Percentiles rank a stretch among this genome's conserved stretches.
Evolutionary conservation across 1,284 basidiomycete species (phyloP).

Genomic region (Entoloma clypeatum): DNA sequence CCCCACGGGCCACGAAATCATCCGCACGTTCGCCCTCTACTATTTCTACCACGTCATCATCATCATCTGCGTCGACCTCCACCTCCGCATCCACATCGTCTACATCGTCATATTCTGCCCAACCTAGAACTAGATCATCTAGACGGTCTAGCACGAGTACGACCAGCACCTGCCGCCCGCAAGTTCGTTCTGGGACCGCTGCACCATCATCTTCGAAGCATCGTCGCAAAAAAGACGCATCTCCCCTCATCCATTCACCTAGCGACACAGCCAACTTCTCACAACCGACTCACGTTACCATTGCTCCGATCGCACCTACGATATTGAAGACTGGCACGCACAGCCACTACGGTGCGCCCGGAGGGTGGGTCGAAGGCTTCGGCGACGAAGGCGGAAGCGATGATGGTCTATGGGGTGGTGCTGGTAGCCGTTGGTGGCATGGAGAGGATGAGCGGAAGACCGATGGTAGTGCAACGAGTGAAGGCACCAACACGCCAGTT

Average conservation of each 20-base stretch:
- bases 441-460: slow-evolving; percentile 26
- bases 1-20: slow-evolving; percentile 19
- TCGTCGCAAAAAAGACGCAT: slow-evolving; percentile 14
- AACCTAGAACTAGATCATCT: slow-evolving; percentile 14
- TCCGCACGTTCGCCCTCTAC: slow-evolving; percentile 36
- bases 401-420: slow-evolving; percentile 27
- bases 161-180: slow-evolving; percentile 23
- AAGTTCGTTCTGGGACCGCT: slow-evolving; percentile 20
- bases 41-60: slow-evolving; percentile 27
- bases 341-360: slow-evolving; percentile 33
- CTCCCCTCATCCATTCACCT: slow-evolving; percentile 15
- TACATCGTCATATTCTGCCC: slow-evolving; percentile 17
- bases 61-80: slow-evolving; percentile 33
- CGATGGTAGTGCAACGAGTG: slow-evolving; percentile 28
- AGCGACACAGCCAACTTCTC: slow-evolving; percentile 9
- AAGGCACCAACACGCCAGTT: slow-evolving; percentile 38
- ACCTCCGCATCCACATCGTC: slow-evolving; percentile 27
- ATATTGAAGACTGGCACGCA: slow-evolving; percentile 78
- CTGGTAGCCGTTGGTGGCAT: slow-evolving; percentile 16
- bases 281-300: slow-evolving; percentile 60
- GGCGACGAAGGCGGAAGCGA: slow-evolving; percentile 29
- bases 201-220: slow-evolving; percentile 13
- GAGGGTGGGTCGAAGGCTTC: slow-evolving; percentile 26
- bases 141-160: slow-evolving; percentile 21
- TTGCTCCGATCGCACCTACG: slow-evolving; percentile 93